Evolutionary conservation across 2,329 filamentous ascomycete genomes (phyloP).

Genomic region (Elsinoe necatrix): DNA sequence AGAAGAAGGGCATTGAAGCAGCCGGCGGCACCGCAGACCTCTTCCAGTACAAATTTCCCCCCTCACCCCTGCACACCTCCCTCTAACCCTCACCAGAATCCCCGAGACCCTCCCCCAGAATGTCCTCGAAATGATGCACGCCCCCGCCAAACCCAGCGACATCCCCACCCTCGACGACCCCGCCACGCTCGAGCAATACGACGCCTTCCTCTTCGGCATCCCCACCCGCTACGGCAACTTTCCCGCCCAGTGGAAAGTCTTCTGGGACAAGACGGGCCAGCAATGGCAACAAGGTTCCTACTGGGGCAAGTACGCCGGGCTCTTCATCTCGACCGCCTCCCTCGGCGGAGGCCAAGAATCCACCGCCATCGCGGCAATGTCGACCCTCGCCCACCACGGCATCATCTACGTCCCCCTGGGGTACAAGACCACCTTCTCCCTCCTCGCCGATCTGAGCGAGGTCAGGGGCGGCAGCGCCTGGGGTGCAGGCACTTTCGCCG

Average conservation of each 20-base stretch:
- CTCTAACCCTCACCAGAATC: slow-evolving; percentile 43
- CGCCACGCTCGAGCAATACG: slow-evolving; percentile 51
- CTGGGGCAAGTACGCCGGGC: slow-evolving; percentile 74
- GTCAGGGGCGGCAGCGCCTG: slow-evolving; percentile 81
- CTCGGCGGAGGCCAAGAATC: slow-evolving; percentile 87
- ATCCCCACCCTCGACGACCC: slow-evolving; percentile 54
- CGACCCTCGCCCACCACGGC: slow-evolving; percentile 84
- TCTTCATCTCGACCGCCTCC: slow-evolving; percentile 83
- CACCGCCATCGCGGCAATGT: slow-evolving; percentile 71
- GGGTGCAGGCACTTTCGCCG: slow-evolving; percentile 86
- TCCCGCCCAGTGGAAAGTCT: slow-evolving; percentile 87
- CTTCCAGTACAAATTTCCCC: slow-evolving; percentile 60
- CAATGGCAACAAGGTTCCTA: slow-evolving; percentile 67
- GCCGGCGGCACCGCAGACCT: slow-evolving; percentile 75
- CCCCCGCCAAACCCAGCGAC: slow-evolving; percentile 62
- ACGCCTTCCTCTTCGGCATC: slow-evolving; percentile 86
- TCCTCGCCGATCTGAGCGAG: slow-evolving; percentile 64
- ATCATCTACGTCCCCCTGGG: slow-evolving; percentile 94
- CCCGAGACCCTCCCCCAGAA: slow-evolving; percentile 79
- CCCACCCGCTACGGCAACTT: slow-evolving; percentile 97
- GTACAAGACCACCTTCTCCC: slow-evolving; percentile 69
- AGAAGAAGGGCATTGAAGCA: slow-evolving; percentile 81
- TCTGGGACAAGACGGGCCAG: slow-evolving; percentile 83
- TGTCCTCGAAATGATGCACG: slow-evolving; percentile 83
- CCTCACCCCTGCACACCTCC: neutral